Evolutionary conservation across 257 asterid genomes (phyloP), one percentile per base, ranked within the genome.

Genomic region (Nicotiana attenuata): DNA sequence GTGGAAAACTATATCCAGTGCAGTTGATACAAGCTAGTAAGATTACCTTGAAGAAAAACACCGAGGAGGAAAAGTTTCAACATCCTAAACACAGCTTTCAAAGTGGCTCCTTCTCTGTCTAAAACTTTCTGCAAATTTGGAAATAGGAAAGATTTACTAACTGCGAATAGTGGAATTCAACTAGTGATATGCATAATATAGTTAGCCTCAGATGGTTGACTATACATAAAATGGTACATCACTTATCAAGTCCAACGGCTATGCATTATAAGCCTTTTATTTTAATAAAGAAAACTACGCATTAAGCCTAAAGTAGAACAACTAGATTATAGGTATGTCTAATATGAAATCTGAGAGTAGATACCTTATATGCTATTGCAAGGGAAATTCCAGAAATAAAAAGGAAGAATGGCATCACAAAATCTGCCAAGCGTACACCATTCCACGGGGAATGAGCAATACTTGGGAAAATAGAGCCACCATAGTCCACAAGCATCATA

Each of bases 341-440:
- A 83, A 75, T 69, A 35, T 47, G 35, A 78, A 69, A 17, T 29
- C 10, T 10, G 11, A 31, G 69, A 33, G 59, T 59, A 26, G 61
- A 67, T 86, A 92, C 98, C 97, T 88, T 94, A 85, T 91, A 89
- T 3, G 80, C 92, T 63, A 91, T 87, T 26, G 90, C 91, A 45
- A 92, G 89, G 31, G 95, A 87, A 85, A 94, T 77, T 76, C 98
- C 97, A 80, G 91, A 91, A 81, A 91, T 91, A 81, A 93, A 90
- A 73, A 94, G 95, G 91, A 94, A 93, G 87, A 93, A 93, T 20
- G 97, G 97, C 97, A 95, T 95, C 75, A 91, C 98, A 65, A 95
- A 91, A 56, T 93, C 95, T 33, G 98, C 97, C 90, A 92, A 85
- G 83, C 90, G 97, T 50, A 95, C 80, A 76, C 98, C 97, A 83